Percentiles rank a stretch among this genome's conserved stretches.
phyloP scores from a whole-genome alignment of 2,329 filamentous ascomycete genomes.

The Spiromastix sp. region DNA sequence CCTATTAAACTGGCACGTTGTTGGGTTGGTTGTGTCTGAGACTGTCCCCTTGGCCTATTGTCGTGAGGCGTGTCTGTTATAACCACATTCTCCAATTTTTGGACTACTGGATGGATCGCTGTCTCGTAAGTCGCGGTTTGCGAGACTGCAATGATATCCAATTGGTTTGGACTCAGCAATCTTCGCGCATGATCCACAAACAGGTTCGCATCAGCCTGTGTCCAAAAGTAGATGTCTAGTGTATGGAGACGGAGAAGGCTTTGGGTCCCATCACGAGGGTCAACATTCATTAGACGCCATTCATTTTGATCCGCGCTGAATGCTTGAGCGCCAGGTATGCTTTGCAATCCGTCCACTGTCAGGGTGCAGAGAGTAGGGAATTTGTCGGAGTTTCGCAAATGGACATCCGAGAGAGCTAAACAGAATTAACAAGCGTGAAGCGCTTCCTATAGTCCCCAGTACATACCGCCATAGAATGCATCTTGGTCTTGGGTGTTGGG shows the following conservation, averaged over 20 bases:
- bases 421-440: no score
- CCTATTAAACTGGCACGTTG: constrained; percentile 15
- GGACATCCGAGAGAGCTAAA: constrained; percentile 41
- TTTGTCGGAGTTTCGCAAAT: constrained; percentile 46
- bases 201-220: constrained; percentile 43
- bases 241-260: constrained; percentile 47
- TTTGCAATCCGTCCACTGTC: constrained; percentile 38
- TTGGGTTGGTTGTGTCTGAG: constrained; percentile 20
- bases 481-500: constrained; percentile 54
- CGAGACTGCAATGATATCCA: constrained; percentile 41
- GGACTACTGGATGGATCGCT: constrained; percentile 50
- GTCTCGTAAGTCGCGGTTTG: constrained; percentile 24
- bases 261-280: constrained; percentile 42
- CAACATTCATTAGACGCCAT: constrained; percentile 48
- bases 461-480: constrained; percentile 51
- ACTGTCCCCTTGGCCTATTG: constrained; percentile 33
- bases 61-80: constrained; percentile 43
- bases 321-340: constrained; percentile 17
- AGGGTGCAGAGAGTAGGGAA: constrained; percentile 52
- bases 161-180: constrained; percentile 26
- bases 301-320: constrained; percentile 28
- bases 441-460: not conserved
- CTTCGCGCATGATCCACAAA: constrained; percentile 39
- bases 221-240: constrained; percentile 56
- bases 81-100: constrained; percentile 52